Base-by-base conservation (phyloP, 352 stramenopile genomes). In the Stramenopiles sp. region DNA sequence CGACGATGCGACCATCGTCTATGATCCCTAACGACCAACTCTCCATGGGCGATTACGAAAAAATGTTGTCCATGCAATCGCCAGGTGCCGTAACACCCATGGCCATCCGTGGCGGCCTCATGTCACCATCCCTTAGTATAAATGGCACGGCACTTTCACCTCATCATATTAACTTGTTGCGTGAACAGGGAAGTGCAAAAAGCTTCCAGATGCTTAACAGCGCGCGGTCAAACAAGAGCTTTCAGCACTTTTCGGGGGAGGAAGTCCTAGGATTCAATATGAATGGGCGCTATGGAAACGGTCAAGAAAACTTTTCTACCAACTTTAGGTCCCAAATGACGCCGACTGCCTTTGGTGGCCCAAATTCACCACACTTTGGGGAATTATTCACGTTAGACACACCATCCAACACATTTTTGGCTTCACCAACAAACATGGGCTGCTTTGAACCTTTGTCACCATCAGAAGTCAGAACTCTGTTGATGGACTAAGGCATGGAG, bases 401-500 rank as follows among this genome's bases (percentile, higher is more conserved):
- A 63, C 43, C 43, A 63, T 63, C 43, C 12, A 63, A 63, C 25
- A 63, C 43, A 63, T 18, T 63, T 12, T 18, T 63, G 12, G 25
- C 43, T 12, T 63, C 43, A 63, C 43, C 43, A 63, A 63, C 43
- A 25, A 63, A 63, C 25, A 18, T 18, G 12, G 43, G 43, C 25
- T 63, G 12, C 12, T 63, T 63, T 63, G 43, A 63, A 63, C 43
- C 43, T 25, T 25, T 63, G 12, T 63, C 43, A 12, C 43, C 43
- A 63, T 63, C 43, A 63, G 43, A 63, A 63, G 43, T 63, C 25
- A 63, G 43, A 25, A 63, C 43, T 25, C 25, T 63, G 25, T 63
- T 63, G 43, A 63, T 63, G 43, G 43, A 63, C 25, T 63, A 63
- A 63, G n/a, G n/a, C n/a, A n/a, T n/a, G n/a, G n/a, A n/a, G n/a